Percentiles rank a stretch among this genome's conserved stretches.
phyloP scores from a whole-genome alignment of 2,329 filamentous ascomycete genomes.

The Chrysoporthe cubensis region DNA sequence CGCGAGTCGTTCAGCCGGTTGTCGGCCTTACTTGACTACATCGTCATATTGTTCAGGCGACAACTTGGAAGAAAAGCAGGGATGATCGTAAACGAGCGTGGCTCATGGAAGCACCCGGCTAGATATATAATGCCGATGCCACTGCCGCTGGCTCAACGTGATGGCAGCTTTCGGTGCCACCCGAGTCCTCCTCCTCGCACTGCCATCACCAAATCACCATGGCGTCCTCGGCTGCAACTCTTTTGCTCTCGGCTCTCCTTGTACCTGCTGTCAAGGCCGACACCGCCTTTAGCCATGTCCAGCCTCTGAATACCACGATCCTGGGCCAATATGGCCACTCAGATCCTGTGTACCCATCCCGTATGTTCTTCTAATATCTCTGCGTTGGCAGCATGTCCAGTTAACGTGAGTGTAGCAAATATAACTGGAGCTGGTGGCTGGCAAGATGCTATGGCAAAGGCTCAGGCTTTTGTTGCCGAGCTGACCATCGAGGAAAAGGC shows the following conservation, averaged over 20 bases:
- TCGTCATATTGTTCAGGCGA: background rate
- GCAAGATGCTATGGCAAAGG: slow-evolving; percentile 43
- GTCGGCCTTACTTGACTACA: background rate
- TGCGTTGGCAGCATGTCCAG: background rate
- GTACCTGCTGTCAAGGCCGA: slow-evolving; percentile 31
- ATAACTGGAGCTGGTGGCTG: slow-evolving; percentile 41
- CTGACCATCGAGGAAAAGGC: slow-evolving; percentile 68
- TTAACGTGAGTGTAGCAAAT: slow-evolving; percentile 37
- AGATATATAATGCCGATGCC: background rate
- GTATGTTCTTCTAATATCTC: slow-evolving; percentile 35
- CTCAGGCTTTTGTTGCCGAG: slow-evolving; percentile 60
- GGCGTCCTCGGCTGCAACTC: slow-evolving; percentile 20
- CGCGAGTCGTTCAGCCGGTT: slow-evolving; percentile 1
- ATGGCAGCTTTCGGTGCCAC: background rate
- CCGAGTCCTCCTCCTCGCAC: slow-evolving; percentile 1
- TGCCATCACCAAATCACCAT: slow-evolving; percentile 9
- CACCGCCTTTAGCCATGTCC: slow-evolving; percentile 43
- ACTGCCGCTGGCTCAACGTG: background rate
- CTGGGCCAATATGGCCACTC: slow-evolving; percentile 46
- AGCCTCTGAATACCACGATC: slow-evolving; percentile 47
- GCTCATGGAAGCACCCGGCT: background rate
- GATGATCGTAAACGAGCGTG: background rate
- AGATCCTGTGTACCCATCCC: slow-evolving; percentile 41
- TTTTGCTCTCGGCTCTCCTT: slow-evolving; percentile 24
- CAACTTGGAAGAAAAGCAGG: background rate